Conservation (phyloP, 2,329 filamentous ascomycete genomes). For the Elsinoe batatas region DNA sequence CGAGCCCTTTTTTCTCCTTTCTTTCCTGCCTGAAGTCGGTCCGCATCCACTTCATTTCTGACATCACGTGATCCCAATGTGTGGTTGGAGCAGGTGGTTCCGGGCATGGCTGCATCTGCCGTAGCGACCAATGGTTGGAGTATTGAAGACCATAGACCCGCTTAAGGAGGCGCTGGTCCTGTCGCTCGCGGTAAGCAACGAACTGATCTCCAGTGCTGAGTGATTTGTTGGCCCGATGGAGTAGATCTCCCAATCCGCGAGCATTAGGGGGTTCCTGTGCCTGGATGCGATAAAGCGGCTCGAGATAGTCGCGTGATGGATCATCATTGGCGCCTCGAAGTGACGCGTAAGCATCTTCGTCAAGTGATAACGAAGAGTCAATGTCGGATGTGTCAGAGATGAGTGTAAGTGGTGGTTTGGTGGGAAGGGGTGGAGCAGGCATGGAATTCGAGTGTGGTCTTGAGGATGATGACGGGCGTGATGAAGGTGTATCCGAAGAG, state of each 20-base stretch:
- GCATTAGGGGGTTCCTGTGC: slow-evolving; percentile 49
- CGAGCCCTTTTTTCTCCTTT: slow-evolving; percentile 82
- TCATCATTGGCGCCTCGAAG: slow-evolving; percentile 39
- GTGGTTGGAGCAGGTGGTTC: slow-evolving; percentile 69
- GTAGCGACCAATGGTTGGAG: slow-evolving; percentile 81
- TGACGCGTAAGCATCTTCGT: slow-evolving; percentile 30
- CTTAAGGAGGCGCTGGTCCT: slow-evolving; percentile 76
- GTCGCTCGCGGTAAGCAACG: slow-evolving; percentile 72
- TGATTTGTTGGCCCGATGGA: slow-evolving; percentile 80
- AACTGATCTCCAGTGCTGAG: slow-evolving; percentile 77
- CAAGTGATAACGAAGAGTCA: not conserved
- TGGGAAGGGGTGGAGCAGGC: slow-evolving; percentile 4
- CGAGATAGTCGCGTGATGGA: slow-evolving; percentile 48
- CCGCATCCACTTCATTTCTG: slow-evolving; percentile 96
- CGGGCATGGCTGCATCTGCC: slow-evolving; percentile 73
- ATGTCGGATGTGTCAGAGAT: not conserved
- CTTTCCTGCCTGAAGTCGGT: slow-evolving; percentile 91
- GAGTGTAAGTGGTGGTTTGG: not conserved
- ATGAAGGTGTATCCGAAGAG: not conserved
- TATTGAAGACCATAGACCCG: slow-evolving; percentile 86
- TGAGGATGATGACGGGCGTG: slow-evolving; percentile 12
- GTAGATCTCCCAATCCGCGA: slow-evolving; percentile 55
- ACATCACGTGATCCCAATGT: slow-evolving; percentile 77
- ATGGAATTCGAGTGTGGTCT: slow-evolving; percentile 14
- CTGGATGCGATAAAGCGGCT: slow-evolving; percentile 49